phyloP scores from a whole-genome alignment of 2,329 filamentous ascomycete species.

The Claviceps lovelessii region DNA sequence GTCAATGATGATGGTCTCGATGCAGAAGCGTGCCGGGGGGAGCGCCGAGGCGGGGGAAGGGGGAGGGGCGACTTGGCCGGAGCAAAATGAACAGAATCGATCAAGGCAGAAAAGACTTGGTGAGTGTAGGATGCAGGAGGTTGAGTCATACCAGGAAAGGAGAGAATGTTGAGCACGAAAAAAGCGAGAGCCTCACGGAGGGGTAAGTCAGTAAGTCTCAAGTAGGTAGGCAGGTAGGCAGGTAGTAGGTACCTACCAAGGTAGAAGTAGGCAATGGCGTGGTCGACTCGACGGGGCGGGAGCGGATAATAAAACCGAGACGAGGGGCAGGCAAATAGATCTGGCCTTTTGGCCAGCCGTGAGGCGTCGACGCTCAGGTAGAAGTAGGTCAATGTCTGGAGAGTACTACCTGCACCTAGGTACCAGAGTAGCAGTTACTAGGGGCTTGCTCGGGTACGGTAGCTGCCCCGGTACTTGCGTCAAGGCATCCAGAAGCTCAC shows the following conservation, averaged over 20 bases:
- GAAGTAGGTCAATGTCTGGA: too few species aligned
- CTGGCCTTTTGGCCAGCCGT: too few species aligned
- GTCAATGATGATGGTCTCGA: neutral
- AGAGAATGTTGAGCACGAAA: neutral
- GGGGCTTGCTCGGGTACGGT: too few species aligned
- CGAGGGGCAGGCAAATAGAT: neutral
- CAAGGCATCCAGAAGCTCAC: too few species aligned
- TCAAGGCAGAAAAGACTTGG: neutral
- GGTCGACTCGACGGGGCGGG: too few species aligned
- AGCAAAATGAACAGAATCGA: neutral
- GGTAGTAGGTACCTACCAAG: too few species aligned
- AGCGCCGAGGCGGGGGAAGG: neutral
- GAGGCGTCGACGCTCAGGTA: too few species aligned
- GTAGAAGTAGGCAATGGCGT: neutral
- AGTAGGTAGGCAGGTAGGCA: too few species aligned
- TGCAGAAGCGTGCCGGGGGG: neutral
- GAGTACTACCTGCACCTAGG: too few species aligned
- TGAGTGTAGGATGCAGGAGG: neutral
- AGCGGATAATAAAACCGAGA: neutral
- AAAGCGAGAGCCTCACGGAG: neutral
- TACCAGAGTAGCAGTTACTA: too few species aligned
- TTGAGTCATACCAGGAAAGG: neutral
- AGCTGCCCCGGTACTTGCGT: too few species aligned
- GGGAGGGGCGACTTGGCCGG: neutral
- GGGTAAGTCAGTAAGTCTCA: neutral